These are phyloP conservation scores for Colletotrichum sp. DNA, from an alignment of 2,329 filamentous ascomycete species.

Conservation along the genomic window DNA sequence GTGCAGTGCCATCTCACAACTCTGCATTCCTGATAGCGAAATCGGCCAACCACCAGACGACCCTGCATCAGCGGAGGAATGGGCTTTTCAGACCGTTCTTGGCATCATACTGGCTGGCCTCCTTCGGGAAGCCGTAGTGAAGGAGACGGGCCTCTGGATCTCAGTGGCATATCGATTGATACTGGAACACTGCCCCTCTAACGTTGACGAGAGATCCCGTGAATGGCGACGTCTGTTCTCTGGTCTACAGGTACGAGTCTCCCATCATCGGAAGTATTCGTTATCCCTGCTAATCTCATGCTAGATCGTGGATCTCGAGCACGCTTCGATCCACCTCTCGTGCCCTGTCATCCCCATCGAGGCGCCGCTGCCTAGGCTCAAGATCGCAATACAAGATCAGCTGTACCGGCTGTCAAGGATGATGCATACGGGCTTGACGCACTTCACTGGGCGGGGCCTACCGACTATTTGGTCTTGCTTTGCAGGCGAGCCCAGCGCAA, in stretches of 20 bases:
- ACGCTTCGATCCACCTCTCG: conserved; percentile 45
- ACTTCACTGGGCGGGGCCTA: conserved; percentile 45
- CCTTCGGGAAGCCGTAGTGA: conserved; percentile 44
- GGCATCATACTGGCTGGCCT: conserved; percentile 46
- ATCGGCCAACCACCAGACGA: conserved; percentile 28
- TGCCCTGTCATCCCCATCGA: conserved; percentile 45
- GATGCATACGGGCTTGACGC: conserved; percentile 48
- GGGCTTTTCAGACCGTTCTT: conserved; percentile 47
- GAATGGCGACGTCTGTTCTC: conserved; percentile 47
- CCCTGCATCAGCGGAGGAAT: conserved; percentile 34
- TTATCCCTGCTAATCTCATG: neutral
- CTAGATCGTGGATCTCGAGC: conserved; percentile 49
- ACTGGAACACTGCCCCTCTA: conserved; percentile 44
- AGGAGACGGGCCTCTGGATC: conserved; percentile 48
- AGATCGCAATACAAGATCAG: conserved; percentile 42
- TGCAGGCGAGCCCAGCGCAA: conserved; percentile 2
- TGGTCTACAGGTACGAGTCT: conserved; percentile 23
- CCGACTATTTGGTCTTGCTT: conserved; percentile 50
- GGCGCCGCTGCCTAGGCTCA: conserved; percentile 40
- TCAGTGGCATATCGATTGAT: conserved; percentile 45
- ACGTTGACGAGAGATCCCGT: conserved; percentile 38
- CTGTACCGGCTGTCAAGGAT: conserved; percentile 46
- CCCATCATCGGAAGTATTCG: too few species aligned
- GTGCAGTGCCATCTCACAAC: conserved; percentile 43
- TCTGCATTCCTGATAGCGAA: conserved; percentile 39